Evolutionary conservation across 768 basidiomycete genomes (phyloP), one percentile per base, ranked within the genome.

Genomic region (Naganishia randhawae): DNA sequence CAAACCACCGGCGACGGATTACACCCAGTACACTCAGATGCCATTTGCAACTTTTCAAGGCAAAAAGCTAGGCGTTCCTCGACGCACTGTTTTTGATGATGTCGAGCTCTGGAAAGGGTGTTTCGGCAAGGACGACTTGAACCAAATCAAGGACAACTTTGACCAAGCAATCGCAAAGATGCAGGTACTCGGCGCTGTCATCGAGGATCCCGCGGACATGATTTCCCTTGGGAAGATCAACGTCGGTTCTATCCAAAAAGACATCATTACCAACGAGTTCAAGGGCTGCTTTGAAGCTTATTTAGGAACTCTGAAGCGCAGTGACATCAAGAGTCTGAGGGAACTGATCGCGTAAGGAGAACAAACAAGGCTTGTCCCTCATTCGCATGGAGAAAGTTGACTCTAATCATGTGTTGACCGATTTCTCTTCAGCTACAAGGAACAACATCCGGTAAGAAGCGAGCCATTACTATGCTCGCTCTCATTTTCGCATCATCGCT

Each of bases 381-480:
- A 42, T 10, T 42, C 19, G 51, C 11, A 10, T 10, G 13, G 11
- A 52, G 11, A 13, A 13, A 10, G 19, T 55, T 7, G 16, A 29
- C 54, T 31, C 54, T 17, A 53, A 19, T 33, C 35, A 29, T 35
- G 10, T 52, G 33, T 22, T 19, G 35, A 6, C 41, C 48, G 8
- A 52, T 35, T 19, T 64, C 1, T 11, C 19, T 1, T 35, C 41
- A 37, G 33, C 33, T 1, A 48, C 37, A 16, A 52, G 54, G 52
- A 25, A 13, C 14, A 6, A n/a, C 33, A 14, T 17, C 11, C 29
- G 8, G n/a, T 27, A 70, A 52, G 4, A 69, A 70, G 29, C 65
- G 69, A 42, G 69, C 70, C 64, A 70, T 69, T 41, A 71, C 11
- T 63, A n/a, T n/a, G n/a, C n/a, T n/a, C n/a, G n/a, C n/a, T n/a